Base-by-base conservation (phyloP, 1,284 basidiomycete species). In the Lentinula novae-zelandiae region DNA sequence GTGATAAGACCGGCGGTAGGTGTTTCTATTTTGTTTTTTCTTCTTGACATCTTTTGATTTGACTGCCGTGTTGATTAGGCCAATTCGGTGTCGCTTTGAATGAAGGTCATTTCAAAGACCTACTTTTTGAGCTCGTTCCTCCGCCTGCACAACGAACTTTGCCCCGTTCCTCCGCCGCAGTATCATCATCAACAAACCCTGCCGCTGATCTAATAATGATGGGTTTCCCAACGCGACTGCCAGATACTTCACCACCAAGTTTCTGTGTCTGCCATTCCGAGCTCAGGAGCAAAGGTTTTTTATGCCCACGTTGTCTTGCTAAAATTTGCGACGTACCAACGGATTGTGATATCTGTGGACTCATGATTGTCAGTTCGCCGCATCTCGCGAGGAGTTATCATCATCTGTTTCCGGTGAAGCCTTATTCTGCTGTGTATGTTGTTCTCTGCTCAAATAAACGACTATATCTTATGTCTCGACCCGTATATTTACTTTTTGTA, bases 291-390 rank as follows among this genome's bases (percentile, higher is more conserved):
- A 89, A 91, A 64, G 97, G 96, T 4, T 99, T 96, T 75, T 80
- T 97, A 13, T 99, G 96, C 72, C 97, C 96, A 2, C 84, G 96
- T 31, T 99, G 96, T 71, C 82, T 87, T 46, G 86, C 90, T 57
- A 95, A 96, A 78, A 83, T 98, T 40, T 99, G 96, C 80, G 96
- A 99, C 69, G 95, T 98, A 1, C 96, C 96, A 42, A 99, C 96
- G 5, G 97, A 99, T 72, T 99, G 96, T 71, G 92, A 96, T 68
- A 90, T 98, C 34, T 99, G 96, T 70, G 94, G 95, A 2, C 79
- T 99, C 65, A 98, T 98, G 86, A 93, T 99, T 65, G 96, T 99
- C 65, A 96, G 93, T 76, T 94, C 93, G 60, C 96, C 97, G 5
- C 97, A 99, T 77, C 81, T 99, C 53, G 96, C 96, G 22, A 81